Evolutionary conservation across 2,329 filamentous ascomycete species (phyloP).

Genomic region (Penicillium frequentans): DNA sequence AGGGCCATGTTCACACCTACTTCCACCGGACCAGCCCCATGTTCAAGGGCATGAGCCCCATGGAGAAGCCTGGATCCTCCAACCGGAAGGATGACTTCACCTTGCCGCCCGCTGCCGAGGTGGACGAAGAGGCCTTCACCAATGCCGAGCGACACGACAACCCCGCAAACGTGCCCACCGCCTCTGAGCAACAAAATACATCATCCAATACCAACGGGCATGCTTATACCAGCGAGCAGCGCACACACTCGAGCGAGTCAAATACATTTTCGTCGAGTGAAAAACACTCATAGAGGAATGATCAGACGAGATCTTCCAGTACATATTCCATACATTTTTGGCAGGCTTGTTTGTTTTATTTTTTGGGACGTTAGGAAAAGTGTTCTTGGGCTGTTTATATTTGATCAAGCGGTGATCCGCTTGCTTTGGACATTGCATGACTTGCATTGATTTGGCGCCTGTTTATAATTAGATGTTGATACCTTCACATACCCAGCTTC

Average conservation of each 20-base stretch:
- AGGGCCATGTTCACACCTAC: slow-evolving; percentile 52
- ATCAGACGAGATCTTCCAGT: neutral
- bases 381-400: neutral
- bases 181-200: neutral
- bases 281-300: slow-evolving; percentile 3
- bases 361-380: slow-evolving; percentile 3
- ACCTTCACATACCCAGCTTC: slow-evolving; percentile 14
- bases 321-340: slow-evolving; percentile 3
- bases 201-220: neutral
- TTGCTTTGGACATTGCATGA: slow-evolving; percentile 16
- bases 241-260: neutral
- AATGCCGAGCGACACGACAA: slow-evolving; percentile 5
- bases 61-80: slow-evolving; percentile 28
- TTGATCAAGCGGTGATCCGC: neutral
- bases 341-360: slow-evolving; percentile 5
- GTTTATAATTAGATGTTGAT: slow-evolving; percentile 21
- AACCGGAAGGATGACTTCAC: slow-evolving; percentile 33
- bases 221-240: neutral
- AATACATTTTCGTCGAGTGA: slow-evolving; percentile 8
- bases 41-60: slow-evolving; percentile 33
- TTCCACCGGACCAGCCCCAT: slow-evolving; percentile 54
- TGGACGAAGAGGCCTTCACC: slow-evolving; percentile 18
- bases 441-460: slow-evolving; percentile 11
- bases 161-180: neutral
- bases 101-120: slow-evolving; percentile 36